Conservation (phyloP, 257 asterid genomes). For the Solanum ossicruentum region DNA sequence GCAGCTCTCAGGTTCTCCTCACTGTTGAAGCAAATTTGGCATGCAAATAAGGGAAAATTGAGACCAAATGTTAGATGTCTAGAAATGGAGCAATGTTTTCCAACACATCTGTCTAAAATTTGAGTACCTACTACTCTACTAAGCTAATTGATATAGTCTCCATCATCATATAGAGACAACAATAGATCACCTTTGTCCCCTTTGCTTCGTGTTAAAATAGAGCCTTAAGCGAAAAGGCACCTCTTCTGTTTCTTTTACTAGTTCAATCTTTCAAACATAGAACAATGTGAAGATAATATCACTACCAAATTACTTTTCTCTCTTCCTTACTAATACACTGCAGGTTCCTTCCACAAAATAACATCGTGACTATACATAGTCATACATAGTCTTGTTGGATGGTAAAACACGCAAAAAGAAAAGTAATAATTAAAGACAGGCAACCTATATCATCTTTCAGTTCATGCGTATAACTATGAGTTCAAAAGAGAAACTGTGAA, state of each 20-base stretch:
- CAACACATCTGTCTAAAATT: neutral
- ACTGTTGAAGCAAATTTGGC: constrained; percentile 35
- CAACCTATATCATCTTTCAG: neutral
- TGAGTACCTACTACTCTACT: neutral
- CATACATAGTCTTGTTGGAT: neutral
- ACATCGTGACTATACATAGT: neutral
- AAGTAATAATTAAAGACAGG: neutral
- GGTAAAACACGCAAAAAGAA: neutral
- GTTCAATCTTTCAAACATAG: neutral
- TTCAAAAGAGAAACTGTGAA: neutral
- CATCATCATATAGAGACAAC: neutral
- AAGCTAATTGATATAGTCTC: neutral
- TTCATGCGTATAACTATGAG: neutral
- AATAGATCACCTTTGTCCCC: neutral
- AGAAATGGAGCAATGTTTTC: neutral
- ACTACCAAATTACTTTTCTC: neutral
- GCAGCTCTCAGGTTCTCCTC: constrained; percentile 90
- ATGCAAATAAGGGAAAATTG: neutral
- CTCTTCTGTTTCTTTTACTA: neutral
- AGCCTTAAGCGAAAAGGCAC: neutral
- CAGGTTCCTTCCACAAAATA: neutral
- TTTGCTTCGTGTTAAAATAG: no score
- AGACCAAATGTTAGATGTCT: neutral
- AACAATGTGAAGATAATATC: neutral
- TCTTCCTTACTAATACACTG: neutral